Percentiles rank a stretch among this genome's conserved stretches.
These are phyloP conservation scores for Globisporangium perplexum DNA, from an alignment of 352 stramenopile species.

Conservation along the genomic window DNA sequence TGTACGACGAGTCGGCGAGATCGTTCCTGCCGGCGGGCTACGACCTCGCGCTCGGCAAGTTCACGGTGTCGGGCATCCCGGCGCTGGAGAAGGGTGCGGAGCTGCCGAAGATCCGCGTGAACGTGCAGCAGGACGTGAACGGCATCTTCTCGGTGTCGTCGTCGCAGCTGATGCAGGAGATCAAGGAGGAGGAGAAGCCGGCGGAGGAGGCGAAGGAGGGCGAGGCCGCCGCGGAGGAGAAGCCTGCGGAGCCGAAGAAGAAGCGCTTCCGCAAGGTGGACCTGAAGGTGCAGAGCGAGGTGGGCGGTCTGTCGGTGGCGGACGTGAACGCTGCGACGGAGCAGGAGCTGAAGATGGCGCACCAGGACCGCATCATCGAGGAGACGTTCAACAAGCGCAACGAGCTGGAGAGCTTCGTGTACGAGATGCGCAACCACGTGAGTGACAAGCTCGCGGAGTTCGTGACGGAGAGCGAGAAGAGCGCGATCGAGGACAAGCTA, in stretches of 20 bases:
- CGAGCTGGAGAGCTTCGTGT: conserved; percentile 99
- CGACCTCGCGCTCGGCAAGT: conserved; percentile 85
- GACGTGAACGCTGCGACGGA: conserved; percentile 76
- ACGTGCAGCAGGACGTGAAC: conserved; percentile 97
- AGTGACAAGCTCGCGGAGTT: conserved; percentile 79
- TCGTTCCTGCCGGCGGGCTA: conserved; percentile 65
- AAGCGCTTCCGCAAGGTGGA: conserved; percentile 94
- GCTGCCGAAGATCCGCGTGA: conserved; percentile 92
- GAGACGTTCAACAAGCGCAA: conserved; percentile 99
- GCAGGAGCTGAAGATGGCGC: conserved; percentile 93
- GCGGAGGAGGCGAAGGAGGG: conserved; percentile 56
- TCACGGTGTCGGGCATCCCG: conserved; percentile 89
- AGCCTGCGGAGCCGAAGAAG: conserved; percentile 84
- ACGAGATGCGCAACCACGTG: conserved; percentile 98
- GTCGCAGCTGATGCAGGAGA: conserved; percentile 97
- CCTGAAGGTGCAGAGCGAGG: conserved; percentile 60
- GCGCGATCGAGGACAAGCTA: conserved; percentile 84
- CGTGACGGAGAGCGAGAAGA: conserved; percentile 88
- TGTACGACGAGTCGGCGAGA: conserved; percentile 84
- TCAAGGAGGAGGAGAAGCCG: conserved; percentile 85
- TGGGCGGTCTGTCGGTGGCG: conserved; percentile 44
- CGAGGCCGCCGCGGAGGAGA: conserved; percentile 61
- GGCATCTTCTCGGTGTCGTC: conserved; percentile 94
- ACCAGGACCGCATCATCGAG: conserved; percentile 93
- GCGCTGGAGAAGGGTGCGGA: conserved; percentile 67